These are phyloP conservation scores for Chloris gayana DNA, from an alignment of 176 grass and related monocot genomes.

Conservation along the genomic window DNA sequence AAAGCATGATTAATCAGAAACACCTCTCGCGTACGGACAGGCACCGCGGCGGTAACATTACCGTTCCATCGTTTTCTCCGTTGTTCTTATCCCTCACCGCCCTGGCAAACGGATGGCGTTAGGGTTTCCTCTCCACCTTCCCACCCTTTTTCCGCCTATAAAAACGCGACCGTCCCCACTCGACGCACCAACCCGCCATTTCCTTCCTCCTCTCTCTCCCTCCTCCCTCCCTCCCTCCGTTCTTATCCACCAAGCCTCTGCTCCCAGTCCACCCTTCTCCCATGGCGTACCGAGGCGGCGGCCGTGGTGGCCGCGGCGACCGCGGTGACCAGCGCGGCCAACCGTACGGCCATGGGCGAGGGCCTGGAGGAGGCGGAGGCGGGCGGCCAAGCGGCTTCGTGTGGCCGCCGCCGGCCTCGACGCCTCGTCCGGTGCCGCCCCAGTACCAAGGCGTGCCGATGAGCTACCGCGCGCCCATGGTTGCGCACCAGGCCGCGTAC, in stretches of 20 bases:
- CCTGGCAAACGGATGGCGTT: neutral
- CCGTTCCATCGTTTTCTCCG: neutral
- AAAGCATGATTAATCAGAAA: no score
- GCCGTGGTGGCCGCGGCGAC: constrained; percentile 27
- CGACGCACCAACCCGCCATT: neutral
- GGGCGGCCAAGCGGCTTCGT: constrained; percentile 34
- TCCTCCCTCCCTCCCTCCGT: neutral
- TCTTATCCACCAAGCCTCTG: neutral
- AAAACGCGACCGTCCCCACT: neutral
- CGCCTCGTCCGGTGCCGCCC: neutral
- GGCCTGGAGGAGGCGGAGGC: neutral
- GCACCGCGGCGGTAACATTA: neutral
- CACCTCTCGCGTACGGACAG: neutral
- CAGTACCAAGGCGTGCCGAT: neutral
- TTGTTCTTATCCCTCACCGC: neutral
- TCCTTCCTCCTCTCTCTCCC: neutral
- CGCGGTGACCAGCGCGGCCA: neutral
- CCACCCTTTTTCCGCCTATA: constrained; percentile 14
- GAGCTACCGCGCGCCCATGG: constrained; percentile 19
- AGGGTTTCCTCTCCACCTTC: constrained; percentile 20
- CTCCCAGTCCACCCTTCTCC: neutral
- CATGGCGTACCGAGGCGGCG: constrained; percentile 50
- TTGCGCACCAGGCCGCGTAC: constrained; percentile 16
- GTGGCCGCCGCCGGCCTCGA: constrained; percentile 17
- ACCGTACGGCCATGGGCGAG: neutral